A percentile compares a stretch with the other conserved stretches of the same genome.
Conservation (phyloP, 768 basidiomycete species). For the Mycena olivaceomarginata region DNA sequence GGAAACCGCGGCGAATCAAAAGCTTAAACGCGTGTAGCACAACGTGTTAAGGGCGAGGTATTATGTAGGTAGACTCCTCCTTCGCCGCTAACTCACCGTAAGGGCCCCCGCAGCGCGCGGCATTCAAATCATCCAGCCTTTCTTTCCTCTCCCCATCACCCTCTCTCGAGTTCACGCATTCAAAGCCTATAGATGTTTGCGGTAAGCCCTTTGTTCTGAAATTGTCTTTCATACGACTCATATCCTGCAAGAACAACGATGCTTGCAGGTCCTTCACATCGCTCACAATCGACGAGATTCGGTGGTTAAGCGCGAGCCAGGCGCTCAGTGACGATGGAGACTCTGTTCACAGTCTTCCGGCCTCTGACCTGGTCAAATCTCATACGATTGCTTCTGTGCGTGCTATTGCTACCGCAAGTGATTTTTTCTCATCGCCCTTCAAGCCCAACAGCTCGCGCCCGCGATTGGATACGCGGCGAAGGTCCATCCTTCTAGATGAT, state of each 20-base stretch:
- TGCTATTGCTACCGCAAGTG: not conserved
- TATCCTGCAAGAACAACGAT: slow-evolving; percentile 51
- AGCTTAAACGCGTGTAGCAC: slow-evolving; percentile 39
- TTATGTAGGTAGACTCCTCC: slow-evolving; percentile 53
- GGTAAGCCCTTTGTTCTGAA: slow-evolving; percentile 31
- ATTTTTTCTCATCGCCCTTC: slow-evolving; percentile 8
- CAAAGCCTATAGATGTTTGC: slow-evolving; percentile 43
- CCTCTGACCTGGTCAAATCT: slow-evolving; percentile 40
- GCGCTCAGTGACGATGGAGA: slow-evolving; percentile 39
- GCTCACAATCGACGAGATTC: slow-evolving; percentile 67
- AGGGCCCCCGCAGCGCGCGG: slow-evolving; percentile 42
- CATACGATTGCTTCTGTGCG: slow-evolving; percentile 39
- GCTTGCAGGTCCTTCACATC: slow-evolving; percentile 54
- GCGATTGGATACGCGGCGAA: slow-evolving; percentile 39
- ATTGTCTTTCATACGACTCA: slow-evolving; percentile 43
- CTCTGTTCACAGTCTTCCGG: slow-evolving; percentile 30
- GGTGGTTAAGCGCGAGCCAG: slow-evolving; percentile 68
- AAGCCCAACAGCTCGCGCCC: slow-evolving; percentile 42
- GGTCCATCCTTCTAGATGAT: slow-evolving; percentile 46
- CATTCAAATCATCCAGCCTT: slow-evolving; percentile 35
- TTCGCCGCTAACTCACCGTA: slow-evolving; percentile 40
- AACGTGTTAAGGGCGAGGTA: slow-evolving; percentile 57
- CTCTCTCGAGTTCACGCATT: slow-evolving; percentile 32
- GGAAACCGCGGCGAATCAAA: slow-evolving; percentile 54
- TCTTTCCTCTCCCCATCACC: slow-evolving; percentile 38